Evolutionary conservation across 1,284 basidiomycete species (phyloP).

Genomic region (Leccinum subspadiceum): DNA sequence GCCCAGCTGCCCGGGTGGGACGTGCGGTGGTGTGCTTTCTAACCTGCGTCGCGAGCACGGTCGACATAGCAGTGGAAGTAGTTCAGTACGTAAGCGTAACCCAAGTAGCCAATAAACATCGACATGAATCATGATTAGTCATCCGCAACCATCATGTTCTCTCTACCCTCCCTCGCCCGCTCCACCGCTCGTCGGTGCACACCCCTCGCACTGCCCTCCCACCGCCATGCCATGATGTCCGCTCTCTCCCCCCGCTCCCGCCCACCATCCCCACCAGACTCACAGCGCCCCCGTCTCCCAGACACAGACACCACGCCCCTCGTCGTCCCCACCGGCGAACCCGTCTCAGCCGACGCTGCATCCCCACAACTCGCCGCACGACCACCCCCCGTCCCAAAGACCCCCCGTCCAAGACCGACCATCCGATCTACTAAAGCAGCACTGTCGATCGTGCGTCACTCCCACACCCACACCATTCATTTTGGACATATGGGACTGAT

Average conservation of each 20-base stretch:
- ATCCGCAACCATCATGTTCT: conserved; percentile 29
- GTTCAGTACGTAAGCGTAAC: conserved; percentile 9
- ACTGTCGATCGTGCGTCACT: conserved; percentile 73
- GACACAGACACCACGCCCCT: conserved; percentile 47
- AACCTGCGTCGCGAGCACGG: conserved; percentile 33
- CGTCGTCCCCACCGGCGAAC: conserved; percentile 46
- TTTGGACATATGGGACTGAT: background rate
- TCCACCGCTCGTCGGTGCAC: conserved; percentile 18
- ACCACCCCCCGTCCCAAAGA: conserved; percentile 65
- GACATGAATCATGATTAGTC: conserved; percentile 17
- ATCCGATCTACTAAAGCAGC: conserved; percentile 81
- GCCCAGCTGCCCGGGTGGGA: conserved; percentile 66
- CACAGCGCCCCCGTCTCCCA: conserved; percentile 19
- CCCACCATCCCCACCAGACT: conserved; percentile 16
- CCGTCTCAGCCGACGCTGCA: conserved; percentile 56
- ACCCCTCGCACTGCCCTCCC: conserved; percentile 23
- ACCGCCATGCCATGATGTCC: conserved; percentile 61
- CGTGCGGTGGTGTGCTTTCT: conserved; percentile 73
- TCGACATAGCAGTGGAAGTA: conserved; percentile 24
- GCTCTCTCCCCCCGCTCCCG: conserved; percentile 37
- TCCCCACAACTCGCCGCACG: conserved; percentile 70
- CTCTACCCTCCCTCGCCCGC: conserved; percentile 20
- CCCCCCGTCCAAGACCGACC: conserved; percentile 60
- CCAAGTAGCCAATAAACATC: conserved; percentile 13
- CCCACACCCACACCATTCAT: background rate